phyloP scores from a whole-genome alignment of 192 early-diverging fungal species.

The Cladochytrium replicatum region DNA sequence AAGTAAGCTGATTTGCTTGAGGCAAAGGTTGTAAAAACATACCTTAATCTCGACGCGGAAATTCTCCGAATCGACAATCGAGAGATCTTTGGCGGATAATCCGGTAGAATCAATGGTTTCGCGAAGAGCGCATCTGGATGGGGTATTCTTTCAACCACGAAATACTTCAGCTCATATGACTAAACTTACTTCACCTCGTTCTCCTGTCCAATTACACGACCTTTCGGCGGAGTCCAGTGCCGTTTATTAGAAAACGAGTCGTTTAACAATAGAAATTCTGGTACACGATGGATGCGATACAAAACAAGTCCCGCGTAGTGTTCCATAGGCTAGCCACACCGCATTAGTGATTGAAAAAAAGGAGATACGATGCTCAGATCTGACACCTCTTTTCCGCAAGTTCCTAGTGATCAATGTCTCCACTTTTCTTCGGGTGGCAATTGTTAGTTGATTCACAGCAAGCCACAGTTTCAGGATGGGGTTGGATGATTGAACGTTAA shows the following conservation, averaged over 20 bases:
- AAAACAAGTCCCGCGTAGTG: too few species aligned
- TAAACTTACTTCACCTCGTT: constrained; percentile 69
- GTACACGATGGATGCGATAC: too few species aligned
- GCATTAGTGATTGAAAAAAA: too few species aligned
- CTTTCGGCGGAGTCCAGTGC: constrained; percentile 79
- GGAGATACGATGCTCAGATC: too few species aligned
- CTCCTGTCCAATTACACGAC: constrained; percentile 64
- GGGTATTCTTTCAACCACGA: constrained; percentile 1
- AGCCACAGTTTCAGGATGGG: too few species aligned
- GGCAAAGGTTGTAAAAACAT: not conserved
- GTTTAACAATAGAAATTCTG: constrained; percentile 75
- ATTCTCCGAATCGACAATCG: constrained; percentile 43
- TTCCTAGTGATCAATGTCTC: too few species aligned
- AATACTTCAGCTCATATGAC: constrained; percentile 4
- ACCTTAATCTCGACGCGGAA: constrained; percentile 67
- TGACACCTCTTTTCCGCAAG: too few species aligned
- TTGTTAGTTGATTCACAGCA: too few species aligned
- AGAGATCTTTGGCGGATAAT: constrained; percentile 56
- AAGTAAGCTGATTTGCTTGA: not conserved
- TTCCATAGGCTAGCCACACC: too few species aligned
- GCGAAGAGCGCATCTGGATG: constrained; percentile 63
- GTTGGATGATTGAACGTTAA: too few species aligned
- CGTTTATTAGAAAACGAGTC: constrained; percentile 69
- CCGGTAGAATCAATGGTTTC: constrained; percentile 66
- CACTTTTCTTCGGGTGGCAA: too few species aligned